Base-by-base conservation (phyloP, 129 eudicot species). In the Scalesia atractyloides region DNA sequence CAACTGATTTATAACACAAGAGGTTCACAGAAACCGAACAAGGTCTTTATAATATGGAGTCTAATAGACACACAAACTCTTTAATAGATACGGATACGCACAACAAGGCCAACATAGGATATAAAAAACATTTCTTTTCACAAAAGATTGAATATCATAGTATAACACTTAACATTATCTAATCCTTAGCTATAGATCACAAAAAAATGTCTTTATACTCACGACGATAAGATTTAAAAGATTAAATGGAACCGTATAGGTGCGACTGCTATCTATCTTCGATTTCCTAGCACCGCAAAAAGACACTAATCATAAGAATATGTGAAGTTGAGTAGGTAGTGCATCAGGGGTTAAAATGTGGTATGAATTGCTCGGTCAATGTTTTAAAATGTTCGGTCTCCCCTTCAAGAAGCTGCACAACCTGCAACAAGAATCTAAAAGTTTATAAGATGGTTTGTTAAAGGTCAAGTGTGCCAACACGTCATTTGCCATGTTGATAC, bases 361-460 rank as follows among this genome's bases (percentile, higher is more conserved):
- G 88, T 47, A 90, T 75, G 63, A 90, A 86, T 63, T 90, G 96
- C 77, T 89, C 92, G 19, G 78, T 67, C 71, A 87, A 70, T 44
- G 76, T 64, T 52, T 81, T 82, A 58, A 86, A 83, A 67, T 83
- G 92, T 7, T 89, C 92, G 6, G 68, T 87, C 51, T 84, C 84
- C 77, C 92, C 96, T 77, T 89, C 96, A 9, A 89, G 92, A 75
- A 89, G 86, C 17, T 73, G 86, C 79, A 89, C 77, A 65, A 86
- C 90, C 92, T 89, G 80, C 76, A 80, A 22, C 69, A 61, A 15
- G 18, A 50, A 30, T 61, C 13, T 39, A 36, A 65, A 77, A 60
- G 39, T 5, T 36, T 41, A 11, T 41, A 41, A 41, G 10, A 41
- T 2, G 10, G 10, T 41, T 41, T 6, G 36, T 22, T 22, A 22